phyloP scores from a whole-genome alignment of 148 eudicot genomes.

The Chenopodium formosanum region DNA sequence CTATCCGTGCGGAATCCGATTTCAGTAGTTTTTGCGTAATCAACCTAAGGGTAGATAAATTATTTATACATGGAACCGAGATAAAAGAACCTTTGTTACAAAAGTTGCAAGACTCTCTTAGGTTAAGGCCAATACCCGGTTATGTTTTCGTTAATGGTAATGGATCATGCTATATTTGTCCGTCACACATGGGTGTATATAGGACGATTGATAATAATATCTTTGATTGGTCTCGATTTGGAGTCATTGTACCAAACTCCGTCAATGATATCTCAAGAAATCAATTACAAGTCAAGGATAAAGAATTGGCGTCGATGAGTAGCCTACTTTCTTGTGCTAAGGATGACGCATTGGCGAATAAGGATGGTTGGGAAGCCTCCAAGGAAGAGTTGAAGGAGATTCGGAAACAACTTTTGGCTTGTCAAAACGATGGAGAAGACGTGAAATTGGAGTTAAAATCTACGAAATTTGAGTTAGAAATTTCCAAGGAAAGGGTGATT shows the following conservation, averaged over 20 bases:
- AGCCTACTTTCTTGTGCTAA: too few relatives aligned
- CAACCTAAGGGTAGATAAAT: slow-evolving; percentile 7
- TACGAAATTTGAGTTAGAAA: too few relatives aligned
- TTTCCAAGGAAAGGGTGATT: neutral
- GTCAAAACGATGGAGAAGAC: too few relatives aligned
- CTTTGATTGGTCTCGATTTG: slow-evolving; percentile 25
- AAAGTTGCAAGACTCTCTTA: slow-evolving; percentile 9
- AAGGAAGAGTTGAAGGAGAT: slow-evolving; percentile 9
- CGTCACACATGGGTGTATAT: neutral
- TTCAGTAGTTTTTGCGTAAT: neutral
- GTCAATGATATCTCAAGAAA: neutral
- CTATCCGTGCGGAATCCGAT: neutral
- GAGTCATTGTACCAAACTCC: slow-evolving; percentile 17
- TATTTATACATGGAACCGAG: slow-evolving; percentile 12
- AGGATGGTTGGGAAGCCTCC: neutral
- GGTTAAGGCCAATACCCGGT: neutral
- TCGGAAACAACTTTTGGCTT: too few relatives aligned
- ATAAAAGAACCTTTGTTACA: slow-evolving; percentile 14
- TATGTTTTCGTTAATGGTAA: slow-evolving; percentile 2
- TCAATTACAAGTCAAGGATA: neutral
- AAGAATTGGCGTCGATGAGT: slow-evolving; percentile 5
- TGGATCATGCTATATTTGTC: slow-evolving; percentile 19
- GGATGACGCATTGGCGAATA: too few relatives aligned
- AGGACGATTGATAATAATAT: slow-evolving; percentile 9
- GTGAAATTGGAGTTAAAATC: too few relatives aligned